These are phyloP conservation scores for Triticum monococcum DNA, from an alignment of 176 grass and related monocot genomes.

Conservation along the genomic window DNA sequence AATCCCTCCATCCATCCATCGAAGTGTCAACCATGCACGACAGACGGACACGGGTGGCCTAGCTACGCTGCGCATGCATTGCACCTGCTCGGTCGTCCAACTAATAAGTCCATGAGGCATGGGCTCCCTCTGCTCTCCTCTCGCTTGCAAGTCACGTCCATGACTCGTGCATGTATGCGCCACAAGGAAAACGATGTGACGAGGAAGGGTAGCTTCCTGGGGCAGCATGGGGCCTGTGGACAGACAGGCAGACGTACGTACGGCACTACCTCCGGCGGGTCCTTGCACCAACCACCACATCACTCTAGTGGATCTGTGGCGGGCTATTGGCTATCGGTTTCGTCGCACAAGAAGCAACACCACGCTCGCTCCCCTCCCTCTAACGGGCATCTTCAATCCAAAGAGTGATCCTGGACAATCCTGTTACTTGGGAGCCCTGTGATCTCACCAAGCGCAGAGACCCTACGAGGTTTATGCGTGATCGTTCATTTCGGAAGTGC, in stretches of 20 bases:
- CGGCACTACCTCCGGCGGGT: not conserved
- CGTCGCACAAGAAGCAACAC: not conserved
- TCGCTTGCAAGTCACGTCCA: not conserved
- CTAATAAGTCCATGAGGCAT: not conserved
- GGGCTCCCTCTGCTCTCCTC: not conserved
- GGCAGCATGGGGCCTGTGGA: not conserved
- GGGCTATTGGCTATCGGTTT: not conserved
- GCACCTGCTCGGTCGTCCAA: too few species aligned
- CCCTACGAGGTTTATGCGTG: too few species aligned
- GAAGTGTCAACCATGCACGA: conserved; percentile 16
- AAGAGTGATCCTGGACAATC: too few species aligned
- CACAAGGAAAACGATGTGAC: not conserved
- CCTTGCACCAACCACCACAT: not conserved
- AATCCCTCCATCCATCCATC: not conserved
- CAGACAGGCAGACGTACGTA: not conserved
- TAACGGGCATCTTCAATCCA: too few species aligned
- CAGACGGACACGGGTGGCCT: not conserved
- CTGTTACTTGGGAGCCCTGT: too few species aligned
- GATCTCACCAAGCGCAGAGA: too few species aligned
- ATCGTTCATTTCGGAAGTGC: too few species aligned
- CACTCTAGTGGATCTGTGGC: not conserved
- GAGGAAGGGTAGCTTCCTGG: not conserved
- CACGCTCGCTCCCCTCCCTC: too few species aligned
- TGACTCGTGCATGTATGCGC: not conserved
- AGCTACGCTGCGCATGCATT: too few species aligned